Evolutionary conservation across 306 rosid species (phyloP), one percentile per base, ranked within the genome.

Genomic region (Glycine tomentella): DNA sequence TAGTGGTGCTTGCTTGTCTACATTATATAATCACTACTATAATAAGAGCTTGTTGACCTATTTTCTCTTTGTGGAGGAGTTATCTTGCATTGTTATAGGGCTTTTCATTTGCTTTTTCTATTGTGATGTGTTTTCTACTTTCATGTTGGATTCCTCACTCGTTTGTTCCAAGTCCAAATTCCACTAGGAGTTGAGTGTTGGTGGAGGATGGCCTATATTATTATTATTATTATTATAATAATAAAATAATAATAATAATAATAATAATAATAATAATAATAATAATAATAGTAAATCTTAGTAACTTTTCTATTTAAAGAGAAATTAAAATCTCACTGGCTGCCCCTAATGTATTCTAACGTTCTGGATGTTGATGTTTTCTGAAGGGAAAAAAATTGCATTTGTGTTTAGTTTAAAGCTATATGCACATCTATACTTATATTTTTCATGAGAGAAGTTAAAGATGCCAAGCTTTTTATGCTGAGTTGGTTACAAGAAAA

Each of bases 1-100:
- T 83, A 57, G 77, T 76, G 73, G 80, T 44, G 80, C 78, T 83
- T 80, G 77, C 83, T 83, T 86, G 85, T 83, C 85, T 71, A 70
- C 82, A 77, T 80, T 79, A 64, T 79, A 72, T 17, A 65, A 63
- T 65, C 83, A 74, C 77, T 42, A 64, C 12, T 72, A 76, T 76
- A 65, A 77, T 57, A 74, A 85, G 72, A 70, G 48, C 78, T 57
- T 73, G 77, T 85, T 77, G 81, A 77, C 86, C 75, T 79, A 49
- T 77, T 77, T 81, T 81, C 85, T 57, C 65, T 80, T 61, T 34
- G 80, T 81, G 80, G 79, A 56, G 80, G 83, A 72, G 68, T 85
- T 81, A 85, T 77, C 81, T 81, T 6, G 67, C 80, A 56, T 50
- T 76, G 71, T 72, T 71, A 76, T 80, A 55, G 76, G 64, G 44